Percentiles rank a stretch among this genome's conserved stretches.
These are phyloP conservation scores for Dioszegia hungarica DNA, from an alignment of 768 basidiomycete genomes.

Conservation along the genomic window DNA sequence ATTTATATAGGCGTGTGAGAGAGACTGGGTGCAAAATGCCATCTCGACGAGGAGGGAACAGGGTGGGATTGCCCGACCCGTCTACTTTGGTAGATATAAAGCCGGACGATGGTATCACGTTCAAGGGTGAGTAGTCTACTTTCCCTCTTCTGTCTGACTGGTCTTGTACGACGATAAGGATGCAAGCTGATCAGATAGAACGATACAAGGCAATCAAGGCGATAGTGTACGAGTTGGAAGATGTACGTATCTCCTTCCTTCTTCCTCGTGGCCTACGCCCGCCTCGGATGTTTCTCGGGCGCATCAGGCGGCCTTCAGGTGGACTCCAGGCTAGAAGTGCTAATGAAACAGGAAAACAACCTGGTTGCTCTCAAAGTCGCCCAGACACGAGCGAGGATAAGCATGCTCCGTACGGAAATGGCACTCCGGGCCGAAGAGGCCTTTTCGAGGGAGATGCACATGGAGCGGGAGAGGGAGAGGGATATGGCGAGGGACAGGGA, in stretches of 20 bases:
- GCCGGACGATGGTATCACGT: slow-evolving; percentile 4
- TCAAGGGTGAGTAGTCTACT: neutral
- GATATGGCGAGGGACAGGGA: no score
- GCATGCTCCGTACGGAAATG: neutral
- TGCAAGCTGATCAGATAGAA: slow-evolving; percentile 2
- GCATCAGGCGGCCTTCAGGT: neutral
- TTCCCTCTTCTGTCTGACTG: neutral
- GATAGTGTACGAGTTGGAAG: slow-evolving; percentile 15
- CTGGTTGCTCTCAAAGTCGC: slow-evolving; percentile 15
- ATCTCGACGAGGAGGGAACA: no score
- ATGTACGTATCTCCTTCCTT: slow-evolving; percentile 7
- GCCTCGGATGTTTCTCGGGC: no score
- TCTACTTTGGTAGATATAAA: no score
- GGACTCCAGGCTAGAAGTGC: neutral
- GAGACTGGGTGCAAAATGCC: no score
- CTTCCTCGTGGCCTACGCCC: no score
- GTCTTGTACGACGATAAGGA: neutral
- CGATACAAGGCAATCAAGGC: slow-evolving; percentile 6
- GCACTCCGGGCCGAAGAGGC: neutral
- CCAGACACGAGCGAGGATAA: slow-evolving; percentile 1
- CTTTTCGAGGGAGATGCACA: neutral
- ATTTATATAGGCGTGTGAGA: no score
- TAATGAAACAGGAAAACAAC: slow-evolving; percentile 16
- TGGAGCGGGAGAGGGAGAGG: no score
- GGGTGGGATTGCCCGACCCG: no score